Evolutionary conservation across 1,139 yeast species (phyloP).

Genomic region (Candida neerlandica): DNA sequence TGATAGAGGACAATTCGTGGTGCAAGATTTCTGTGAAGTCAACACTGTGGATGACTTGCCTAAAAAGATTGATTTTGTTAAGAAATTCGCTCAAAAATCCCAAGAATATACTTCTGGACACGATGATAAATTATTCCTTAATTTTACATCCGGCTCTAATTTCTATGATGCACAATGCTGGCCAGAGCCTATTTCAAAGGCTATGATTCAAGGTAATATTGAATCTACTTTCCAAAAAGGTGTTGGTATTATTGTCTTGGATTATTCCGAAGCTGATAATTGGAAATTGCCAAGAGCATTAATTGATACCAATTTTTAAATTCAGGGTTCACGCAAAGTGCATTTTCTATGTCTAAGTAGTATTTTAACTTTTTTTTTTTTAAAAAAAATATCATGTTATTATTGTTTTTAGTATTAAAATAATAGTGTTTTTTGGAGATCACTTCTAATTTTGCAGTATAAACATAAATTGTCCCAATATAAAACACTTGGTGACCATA

Average conservation of each 20-base stretch:
- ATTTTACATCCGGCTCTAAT: conserved; percentile 76
- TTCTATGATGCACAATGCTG: conserved; percentile 73
- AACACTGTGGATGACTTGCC: conserved; percentile 52
- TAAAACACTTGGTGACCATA: too few relatives aligned
- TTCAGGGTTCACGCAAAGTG: background rate
- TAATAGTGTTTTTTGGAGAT: too few relatives aligned
- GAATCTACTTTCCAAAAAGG: conserved; percentile 55
- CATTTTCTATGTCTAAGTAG: background rate
- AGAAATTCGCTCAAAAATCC: conserved; percentile 58
- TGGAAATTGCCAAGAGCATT: conserved; percentile 61
- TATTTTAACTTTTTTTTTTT: background rate
- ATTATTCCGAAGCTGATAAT: conserved; percentile 63
- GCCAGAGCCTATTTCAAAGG: conserved; percentile 69
- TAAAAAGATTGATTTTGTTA: conserved; percentile 61
- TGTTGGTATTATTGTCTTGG: conserved; percentile 64
- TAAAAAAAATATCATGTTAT: too few relatives aligned
- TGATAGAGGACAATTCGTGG: conserved; percentile 62
- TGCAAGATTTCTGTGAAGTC: conserved; percentile 78
- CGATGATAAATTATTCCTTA: conserved; percentile 64
- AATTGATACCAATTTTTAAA: conserved; percentile 56
- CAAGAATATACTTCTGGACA: conserved; percentile 48
- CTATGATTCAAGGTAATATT: conserved; percentile 50
- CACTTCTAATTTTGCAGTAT: too few relatives aligned
- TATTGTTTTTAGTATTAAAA: background rate
- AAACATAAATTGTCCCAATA: too few relatives aligned